Conservation (phyloP, 495 filamentous ascomycete genomes). For the Xylaria bambusicola region DNA sequence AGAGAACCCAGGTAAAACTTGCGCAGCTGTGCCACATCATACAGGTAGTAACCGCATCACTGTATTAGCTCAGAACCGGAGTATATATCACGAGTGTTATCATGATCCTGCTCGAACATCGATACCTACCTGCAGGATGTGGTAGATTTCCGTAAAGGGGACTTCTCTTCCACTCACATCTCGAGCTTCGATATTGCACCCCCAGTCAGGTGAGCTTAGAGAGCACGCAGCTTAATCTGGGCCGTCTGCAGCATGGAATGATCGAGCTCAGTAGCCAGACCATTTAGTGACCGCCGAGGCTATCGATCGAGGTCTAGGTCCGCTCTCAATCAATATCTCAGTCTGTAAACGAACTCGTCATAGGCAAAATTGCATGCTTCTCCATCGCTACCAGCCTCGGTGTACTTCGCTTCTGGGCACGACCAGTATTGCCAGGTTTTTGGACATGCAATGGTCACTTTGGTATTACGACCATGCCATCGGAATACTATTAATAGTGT, state of each 20-base stretch:
- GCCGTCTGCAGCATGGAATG: too few species aligned
- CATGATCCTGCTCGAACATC: neutral
- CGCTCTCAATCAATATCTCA: neutral
- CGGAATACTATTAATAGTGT: conserved; percentile 6
- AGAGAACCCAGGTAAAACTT: neutral
- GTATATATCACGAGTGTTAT: neutral
- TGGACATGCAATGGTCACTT: conserved; percentile 10
- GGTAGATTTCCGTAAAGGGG: neutral
- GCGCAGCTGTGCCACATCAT: neutral
- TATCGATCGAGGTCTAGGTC: conserved; percentile 6
- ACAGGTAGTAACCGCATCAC: neutral
- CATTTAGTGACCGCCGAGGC: neutral
- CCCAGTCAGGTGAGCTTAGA: neutral
- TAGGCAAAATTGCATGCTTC: neutral
- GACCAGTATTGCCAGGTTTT: neutral
- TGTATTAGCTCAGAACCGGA: neutral
- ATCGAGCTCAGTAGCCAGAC: neutral
- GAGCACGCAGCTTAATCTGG: neutral
- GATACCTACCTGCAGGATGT: neutral
- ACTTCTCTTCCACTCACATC: neutral
- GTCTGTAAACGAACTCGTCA: neutral
- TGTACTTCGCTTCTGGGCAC: neutral
- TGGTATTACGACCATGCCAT: neutral
- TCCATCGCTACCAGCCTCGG: neutral
- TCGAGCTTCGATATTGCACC: neutral